Base-by-base conservation (phyloP, 441 rosid genomes). In the Populus tomentosa region DNA sequence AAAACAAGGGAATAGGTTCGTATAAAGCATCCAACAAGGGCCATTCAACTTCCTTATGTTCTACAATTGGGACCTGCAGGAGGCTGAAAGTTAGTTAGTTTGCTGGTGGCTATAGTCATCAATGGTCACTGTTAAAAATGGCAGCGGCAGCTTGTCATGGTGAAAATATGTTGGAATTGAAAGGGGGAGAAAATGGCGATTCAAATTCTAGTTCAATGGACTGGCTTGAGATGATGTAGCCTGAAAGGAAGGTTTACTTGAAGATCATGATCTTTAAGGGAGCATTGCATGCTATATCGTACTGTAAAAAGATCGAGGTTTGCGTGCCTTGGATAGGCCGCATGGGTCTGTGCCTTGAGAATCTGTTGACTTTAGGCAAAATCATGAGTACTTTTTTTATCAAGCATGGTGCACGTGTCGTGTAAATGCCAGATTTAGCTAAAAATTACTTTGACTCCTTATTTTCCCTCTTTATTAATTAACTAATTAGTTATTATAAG, bases 321-420 rank as follows among this genome's bases (percentile, higher is more conserved):
- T 46, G 56, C 56, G 56, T 46, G 56, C 56, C 56, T 14, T 46
- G 56, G 56, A 14, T 4, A 46, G 56, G 56, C 6, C 56, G 56
- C 56, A 46, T 46, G 56, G 56, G 56, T 46, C 56, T 46, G 56
- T 46, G 56, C 56, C 2, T 46, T 46, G 18, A 46, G 56, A 46
- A 1, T 46, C 56, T 46, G 56, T 46, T 46, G 56, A 46, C 56
- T 46, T 46, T 46, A 46, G 20, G 2, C 20, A 46, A 46, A 46
- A 46, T 46, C 56, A 46, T 46, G 56, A 46, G 20, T 14, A 1
- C 13, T 14, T 14, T 3, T 14, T 46, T 46, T 0, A 46, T 14
- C 56, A 67, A 75, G 71, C 65, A 66, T 50, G 72, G 56, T 23
- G 61, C 66, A 75, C 72, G 33, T 75, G 72, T 67, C 78, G 5